Evolutionary conservation across 2,329 filamentous ascomycete genomes (phyloP), one percentile per base, ranked within the genome.

Genomic region (Alternaria brassicicola): DNA sequence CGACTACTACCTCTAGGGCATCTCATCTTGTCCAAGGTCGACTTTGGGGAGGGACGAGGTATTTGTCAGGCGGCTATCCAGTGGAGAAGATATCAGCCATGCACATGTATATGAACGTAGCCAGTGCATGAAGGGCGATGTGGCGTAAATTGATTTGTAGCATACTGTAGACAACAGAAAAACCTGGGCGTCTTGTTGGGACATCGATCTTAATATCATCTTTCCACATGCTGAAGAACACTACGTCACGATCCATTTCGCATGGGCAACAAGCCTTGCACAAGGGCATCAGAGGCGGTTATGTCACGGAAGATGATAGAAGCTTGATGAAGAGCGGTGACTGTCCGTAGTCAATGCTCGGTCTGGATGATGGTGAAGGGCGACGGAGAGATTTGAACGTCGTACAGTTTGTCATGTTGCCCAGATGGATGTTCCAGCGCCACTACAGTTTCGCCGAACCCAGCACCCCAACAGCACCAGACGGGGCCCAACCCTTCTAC

Each of bases 361-460:
- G 25, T 43, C 19, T 10, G 6, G 4, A 10, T 36, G 9, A 23
- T 10, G 45, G 54, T 61, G 55, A 58, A 38, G 33, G 7, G 17
- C 36, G 43, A 36, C 2, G 1, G 33, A 13, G 7, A 31, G 25
- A 12, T 15, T 36, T 49, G 45, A 42, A 42, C 36, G 36, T 49
- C 13, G 33, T 41, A 26, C 6, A 15, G 43, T 55, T 55, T 55
- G 52, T 49, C 52, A 49, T 35, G 12, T 23, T 35, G 43, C 35
- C 23, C 25, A 55, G 25, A 45, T 25, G 43, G 19, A 56, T 38
- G 41, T 38, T 55, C 28, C 49, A 58, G 63, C 56, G 61, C 61
- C 57, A 57, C 62, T 21, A 46, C 43, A 58, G 45, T 53, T 57
- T 60, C 59, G 58, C 61, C 63, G 51, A 59, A 55, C 47, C 56